A percentile compares a stretch with the other conserved stretches of the same genome.
Conservation (phyloP, 805 yeast genomes). For the Teunomyces kruisii region DNA sequence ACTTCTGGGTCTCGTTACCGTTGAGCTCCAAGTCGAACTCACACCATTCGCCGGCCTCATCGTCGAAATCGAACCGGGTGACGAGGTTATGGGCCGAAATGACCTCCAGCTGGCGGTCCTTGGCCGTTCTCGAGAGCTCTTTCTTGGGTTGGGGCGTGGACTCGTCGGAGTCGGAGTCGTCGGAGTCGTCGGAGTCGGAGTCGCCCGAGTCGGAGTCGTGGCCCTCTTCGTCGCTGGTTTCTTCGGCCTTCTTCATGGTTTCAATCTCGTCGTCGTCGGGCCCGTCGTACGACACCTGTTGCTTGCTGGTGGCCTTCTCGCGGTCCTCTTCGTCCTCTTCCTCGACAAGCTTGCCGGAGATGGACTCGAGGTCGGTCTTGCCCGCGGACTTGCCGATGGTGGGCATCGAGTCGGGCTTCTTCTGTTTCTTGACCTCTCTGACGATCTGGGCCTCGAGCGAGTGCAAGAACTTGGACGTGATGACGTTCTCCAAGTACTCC, state of each 20-base stretch:
- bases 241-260: constrained; percentile 80
- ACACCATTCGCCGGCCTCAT: constrained; percentile 87
- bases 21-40: constrained; percentile 80
- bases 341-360: constrained; percentile 28
- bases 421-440: constrained; percentile 82
- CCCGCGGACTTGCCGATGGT: constrained; percentile 73
- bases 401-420: constrained; percentile 56
- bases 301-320: constrained; percentile 67
- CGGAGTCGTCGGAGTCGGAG: constrained; percentile 29
- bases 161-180: constrained; percentile 38
- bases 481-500: constrained; percentile 70
- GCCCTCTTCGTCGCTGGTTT: constrained; percentile 68
- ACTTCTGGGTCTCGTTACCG: constrained; percentile 76
- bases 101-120: constrained; percentile 83
- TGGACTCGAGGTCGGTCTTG: constrained; percentile 45
- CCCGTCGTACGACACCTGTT: constrained; percentile 88
- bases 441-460: constrained; percentile 70
- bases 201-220: constrained; percentile 22
- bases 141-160: constrained; percentile 22
- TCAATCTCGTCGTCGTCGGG: constrained; percentile 96
- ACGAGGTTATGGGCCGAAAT: constrained; percentile 71
- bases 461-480: constrained; percentile 63
- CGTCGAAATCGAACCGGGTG: constrained; percentile 86
- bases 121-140: constrained; percentile 49
- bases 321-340: constrained; percentile 57